Percentiles rank a stretch among this genome's conserved stretches.
phyloP scores from a whole-genome alignment of 2,329 filamentous ascomycete species.

The Colletotrichum sp. region DNA sequence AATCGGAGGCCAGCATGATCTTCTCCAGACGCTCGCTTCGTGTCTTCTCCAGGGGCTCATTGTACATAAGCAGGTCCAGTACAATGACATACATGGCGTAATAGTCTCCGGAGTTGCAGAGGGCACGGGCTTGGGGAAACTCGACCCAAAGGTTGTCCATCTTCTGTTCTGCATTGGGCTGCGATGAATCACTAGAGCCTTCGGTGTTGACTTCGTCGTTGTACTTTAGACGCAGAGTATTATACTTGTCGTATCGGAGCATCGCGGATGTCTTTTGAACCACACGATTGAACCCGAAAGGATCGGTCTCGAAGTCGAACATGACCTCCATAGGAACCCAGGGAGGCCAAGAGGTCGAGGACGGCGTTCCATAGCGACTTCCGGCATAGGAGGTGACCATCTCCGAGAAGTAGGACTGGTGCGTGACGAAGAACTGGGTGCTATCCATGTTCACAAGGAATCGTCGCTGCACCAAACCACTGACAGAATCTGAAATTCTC shows the following conservation, averaged over 20 bases:
- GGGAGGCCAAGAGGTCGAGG: conserved; percentile 90
- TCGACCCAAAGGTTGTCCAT: conserved; percentile 98
- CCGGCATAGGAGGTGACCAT: conserved; percentile 93
- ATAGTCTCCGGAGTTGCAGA: conserved; percentile 97
- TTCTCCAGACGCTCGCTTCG: conserved; percentile 93
- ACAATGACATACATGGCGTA: conserved; percentile 99
- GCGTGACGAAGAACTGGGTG: conserved; percentile 96
- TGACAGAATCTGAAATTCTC: conserved; percentile 89
- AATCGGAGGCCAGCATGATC: conserved; percentile 98
- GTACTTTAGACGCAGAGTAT: conserved; percentile 94
- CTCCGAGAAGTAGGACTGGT: conserved; percentile 86
- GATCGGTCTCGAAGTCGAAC: conserved; percentile 93
- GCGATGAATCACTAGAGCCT: conserved; percentile 54
- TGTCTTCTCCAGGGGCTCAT: conserved; percentile 96
- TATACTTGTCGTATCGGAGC: conserved; percentile 97
- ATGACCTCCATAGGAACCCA: conserved; percentile 99
- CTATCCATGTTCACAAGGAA: conserved; percentile 97
- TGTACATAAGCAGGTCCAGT: conserved; percentile 93
- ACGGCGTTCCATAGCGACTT: conserved; percentile 86
- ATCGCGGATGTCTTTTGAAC: conserved; percentile 96
- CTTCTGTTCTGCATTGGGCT: conserved; percentile 71
- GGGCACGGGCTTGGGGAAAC: conserved; percentile 90
- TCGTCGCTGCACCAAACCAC: conserved; percentile 90
- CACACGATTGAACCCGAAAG: conserved; percentile 97
- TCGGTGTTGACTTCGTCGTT: conserved; percentile 86